A percentile compares a stretch with the other conserved stretches of the same genome.
phyloP scores from a whole-genome alignment of 2,329 filamentous ascomycete species.

The Neonectria neomacrospora region DNA sequence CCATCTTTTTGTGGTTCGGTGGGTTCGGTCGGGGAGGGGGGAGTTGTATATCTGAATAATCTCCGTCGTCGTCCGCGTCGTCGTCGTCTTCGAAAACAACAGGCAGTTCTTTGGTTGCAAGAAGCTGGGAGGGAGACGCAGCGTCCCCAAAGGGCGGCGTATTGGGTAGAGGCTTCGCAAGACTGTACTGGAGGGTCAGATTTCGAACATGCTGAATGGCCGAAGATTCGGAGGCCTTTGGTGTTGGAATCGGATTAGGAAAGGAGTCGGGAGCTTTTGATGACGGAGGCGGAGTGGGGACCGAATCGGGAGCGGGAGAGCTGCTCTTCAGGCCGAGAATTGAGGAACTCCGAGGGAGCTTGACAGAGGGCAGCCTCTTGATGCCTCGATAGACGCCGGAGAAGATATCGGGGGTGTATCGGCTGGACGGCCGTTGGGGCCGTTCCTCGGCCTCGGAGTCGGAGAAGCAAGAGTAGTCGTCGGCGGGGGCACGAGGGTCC shows the following conservation, averaged over 20 bases:
- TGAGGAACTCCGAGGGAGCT: constrained; percentile 58
- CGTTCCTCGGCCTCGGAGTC: constrained; percentile 58
- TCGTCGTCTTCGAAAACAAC: constrained; percentile 47
- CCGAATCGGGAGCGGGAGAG: constrained; percentile 31
- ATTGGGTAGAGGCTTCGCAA: constrained; percentile 67
- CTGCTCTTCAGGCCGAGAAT: constrained; percentile 51
- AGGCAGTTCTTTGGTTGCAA: constrained; percentile 39
- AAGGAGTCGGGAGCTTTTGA: constrained; percentile 29
- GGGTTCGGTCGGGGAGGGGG: constrained; percentile 22
- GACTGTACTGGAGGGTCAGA: constrained; percentile 66
- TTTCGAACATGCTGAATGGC: constrained; percentile 62
- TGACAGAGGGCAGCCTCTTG: constrained; percentile 58
- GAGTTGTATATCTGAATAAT: constrained; percentile 45
- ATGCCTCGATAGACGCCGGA: constrained; percentile 64
- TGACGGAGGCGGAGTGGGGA: constrained; percentile 30
- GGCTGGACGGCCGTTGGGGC: constrained; percentile 42
- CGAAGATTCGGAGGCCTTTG: constrained; percentile 34
- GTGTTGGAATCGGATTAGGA: constrained; percentile 31
- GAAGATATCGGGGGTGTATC: constrained; percentile 58
- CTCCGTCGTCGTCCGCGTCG: constrained; percentile 40
- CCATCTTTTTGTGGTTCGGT: constrained; percentile 44
- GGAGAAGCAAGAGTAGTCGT: constrained; percentile 54
- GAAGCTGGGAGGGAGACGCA: constrained; percentile 48
- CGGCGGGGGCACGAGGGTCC: constrained; percentile 34
- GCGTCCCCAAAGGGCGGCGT: constrained; percentile 53